Base-by-base conservation (phyloP, 2,329 filamentous ascomycete species). In the Colletotrichum echinochloae region DNA sequence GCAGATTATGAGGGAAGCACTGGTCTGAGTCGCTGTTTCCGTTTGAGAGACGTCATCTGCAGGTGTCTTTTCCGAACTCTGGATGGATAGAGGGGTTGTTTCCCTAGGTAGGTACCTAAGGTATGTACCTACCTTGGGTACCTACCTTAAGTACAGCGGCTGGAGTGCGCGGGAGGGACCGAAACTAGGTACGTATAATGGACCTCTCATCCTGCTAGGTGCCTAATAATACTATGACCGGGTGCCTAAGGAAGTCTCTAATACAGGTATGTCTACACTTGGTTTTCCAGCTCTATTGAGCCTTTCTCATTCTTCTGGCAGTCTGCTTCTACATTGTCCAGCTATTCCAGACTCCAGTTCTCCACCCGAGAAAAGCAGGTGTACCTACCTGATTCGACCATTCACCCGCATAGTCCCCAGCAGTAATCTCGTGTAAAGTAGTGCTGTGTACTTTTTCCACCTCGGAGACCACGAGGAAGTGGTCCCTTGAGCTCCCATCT, bases 21-120 rank as follows among this genome's bases (percentile, higher is more conserved):
- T 46, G 52, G 48, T 52, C 57, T 68, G 51, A 68, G 64, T 71
- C 33, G 63, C 56, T 70, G 52, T 39, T 67, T 62, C 67, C 35
- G 54, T 56, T 56, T 56, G 23, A 39, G 57, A 71, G 60, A 63
- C 68, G 68, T 71, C 68, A 71, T 71, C 64, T 54, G 68, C 44
- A 71, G 68, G 56, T 70, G 62, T 64, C 67, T 70, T 67, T 23
- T 41, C 63, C 30, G 35, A 56, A 55, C 35, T 66, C 16, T 54
- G 56, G 63, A 44, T 48, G 56, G 55, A 30, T 61, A 61, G 59
- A 61, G 59, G 59, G 59, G 46, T 39, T 55, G 23, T 46, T 33
- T 28, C 18, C 60, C 33, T 55, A n/a, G n/a, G n/a, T n/a, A n/a
- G n/a, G n/a, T n/a, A n/a, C n/a, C n/a, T n/a, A n/a, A n/a, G n/a